These are phyloP conservation scores for Lathyrus sativus DNA, from an alignment of 306 rosid species.

Conservation along the genomic window DNA sequence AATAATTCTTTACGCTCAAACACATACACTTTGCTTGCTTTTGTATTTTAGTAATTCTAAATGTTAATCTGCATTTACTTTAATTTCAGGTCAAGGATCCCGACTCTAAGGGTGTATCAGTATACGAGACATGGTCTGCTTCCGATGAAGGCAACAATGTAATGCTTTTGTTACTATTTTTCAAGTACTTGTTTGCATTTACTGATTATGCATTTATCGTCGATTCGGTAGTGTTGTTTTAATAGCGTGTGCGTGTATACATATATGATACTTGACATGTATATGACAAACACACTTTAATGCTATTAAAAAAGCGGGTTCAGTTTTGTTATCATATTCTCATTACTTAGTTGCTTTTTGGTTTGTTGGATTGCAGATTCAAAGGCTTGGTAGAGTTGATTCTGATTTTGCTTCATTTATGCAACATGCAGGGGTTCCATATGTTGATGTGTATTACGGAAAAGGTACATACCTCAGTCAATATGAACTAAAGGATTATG, in stretches of 20 bases:
- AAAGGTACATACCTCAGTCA: slow-evolving; percentile 63
- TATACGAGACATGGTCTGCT: slow-evolving; percentile 64
- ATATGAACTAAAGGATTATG: slow-evolving; percentile 9
- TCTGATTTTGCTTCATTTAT: slow-evolving; percentile 93
- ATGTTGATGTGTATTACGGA: slow-evolving; percentile 82
- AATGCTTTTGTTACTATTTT: slow-evolving; percentile 37
- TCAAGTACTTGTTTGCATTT: slow-evolving; percentile 34
- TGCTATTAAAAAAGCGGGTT: too few species aligned
- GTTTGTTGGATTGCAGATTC: too few species aligned
- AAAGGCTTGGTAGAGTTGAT: slow-evolving; percentile 71
- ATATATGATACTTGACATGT: too few species aligned
- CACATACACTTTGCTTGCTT: too few species aligned
- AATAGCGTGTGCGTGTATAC: too few species aligned
- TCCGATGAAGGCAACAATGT: slow-evolving; percentile 49
- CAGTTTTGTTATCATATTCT: too few species aligned
- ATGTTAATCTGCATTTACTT: too few species aligned
- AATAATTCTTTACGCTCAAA: too few species aligned
- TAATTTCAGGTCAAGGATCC: too few species aligned
- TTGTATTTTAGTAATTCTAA: too few species aligned
- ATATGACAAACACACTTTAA: too few species aligned
- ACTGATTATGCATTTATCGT: background rate
- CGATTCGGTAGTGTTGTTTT: background rate
- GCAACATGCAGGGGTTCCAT: slow-evolving; percentile 92
- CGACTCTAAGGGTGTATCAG: slow-evolving; percentile 55
- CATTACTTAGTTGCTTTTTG: too few species aligned